phyloP scores from a whole-genome alignment of 2,329 filamentous ascomycete species.

The Cladosporium oxysporum region DNA sequence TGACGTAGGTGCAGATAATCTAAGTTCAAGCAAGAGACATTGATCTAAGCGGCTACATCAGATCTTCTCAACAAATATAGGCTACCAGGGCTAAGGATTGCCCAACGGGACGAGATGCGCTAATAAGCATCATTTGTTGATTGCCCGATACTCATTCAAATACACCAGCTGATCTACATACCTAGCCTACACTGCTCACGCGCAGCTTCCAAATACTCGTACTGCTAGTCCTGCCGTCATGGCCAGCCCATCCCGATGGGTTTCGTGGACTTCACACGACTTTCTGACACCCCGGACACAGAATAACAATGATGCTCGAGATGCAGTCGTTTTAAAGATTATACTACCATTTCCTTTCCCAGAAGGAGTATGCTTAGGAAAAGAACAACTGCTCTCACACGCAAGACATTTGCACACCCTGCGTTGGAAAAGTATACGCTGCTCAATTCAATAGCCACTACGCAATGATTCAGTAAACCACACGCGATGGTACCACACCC shows the following conservation, averaged over 20 bases:
- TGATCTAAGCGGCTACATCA: not conserved
- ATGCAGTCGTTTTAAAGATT: not conserved
- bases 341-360: not conserved
- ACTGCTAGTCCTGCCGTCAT: not conserved
- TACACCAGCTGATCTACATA: not conserved
- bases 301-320: not conserved
- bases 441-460: too few species aligned
- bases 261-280: not conserved
- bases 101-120: not conserved
- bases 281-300: not conserved
- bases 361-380: not conserved
- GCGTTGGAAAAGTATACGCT: too few species aligned
- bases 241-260: not conserved
- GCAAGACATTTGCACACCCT: not conserved
- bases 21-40: not conserved
- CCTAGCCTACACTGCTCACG: not conserved
- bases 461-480: too few species aligned
- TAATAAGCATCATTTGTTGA: not conserved
- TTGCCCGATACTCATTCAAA: not conserved
- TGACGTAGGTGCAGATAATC: not conserved
- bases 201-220: not conserved
- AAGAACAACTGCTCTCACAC: not conserved
- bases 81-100: not conserved
- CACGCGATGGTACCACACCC: too few species aligned
- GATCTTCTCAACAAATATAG: not conserved